These are phyloP conservation scores for Tricholoma saponaceum DNA, from an alignment of 768 basidiomycete genomes.

Conservation along the genomic window DNA sequence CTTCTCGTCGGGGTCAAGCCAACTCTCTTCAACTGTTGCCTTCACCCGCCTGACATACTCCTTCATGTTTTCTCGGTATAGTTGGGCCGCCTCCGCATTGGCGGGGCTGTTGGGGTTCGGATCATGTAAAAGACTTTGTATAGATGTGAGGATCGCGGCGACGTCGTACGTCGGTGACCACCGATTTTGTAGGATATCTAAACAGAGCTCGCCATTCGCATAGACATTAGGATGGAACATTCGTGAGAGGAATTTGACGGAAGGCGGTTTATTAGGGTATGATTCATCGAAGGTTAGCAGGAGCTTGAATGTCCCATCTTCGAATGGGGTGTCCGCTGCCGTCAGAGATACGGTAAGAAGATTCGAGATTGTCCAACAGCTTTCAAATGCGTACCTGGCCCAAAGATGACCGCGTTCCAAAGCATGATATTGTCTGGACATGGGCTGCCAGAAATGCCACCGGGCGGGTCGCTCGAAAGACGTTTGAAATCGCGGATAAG, in stretches of 20 bases:
- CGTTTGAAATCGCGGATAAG: conserved; percentile 98
- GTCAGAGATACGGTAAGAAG: conserved; percentile 1
- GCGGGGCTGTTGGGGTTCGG: conserved; percentile 98
- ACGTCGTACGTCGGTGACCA: conserved; percentile 99
- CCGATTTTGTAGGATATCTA: conserved; percentile 97
- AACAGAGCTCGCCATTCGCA: conserved; percentile 95
- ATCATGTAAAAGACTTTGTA: conserved; percentile 94
- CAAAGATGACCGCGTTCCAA: conserved; percentile 99
- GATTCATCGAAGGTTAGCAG: conserved; percentile 94
- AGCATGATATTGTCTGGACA: conserved; percentile 99
- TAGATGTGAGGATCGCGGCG: conserved; percentile 94
- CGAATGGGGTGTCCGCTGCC: conserved; percentile 95
- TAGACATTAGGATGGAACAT: conserved; percentile 99
- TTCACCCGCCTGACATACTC: conserved; percentile 94
- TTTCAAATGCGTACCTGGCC: conserved; percentile 68
- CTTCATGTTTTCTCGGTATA: conserved; percentile 98
- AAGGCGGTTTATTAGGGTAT: conserved; percentile 98
- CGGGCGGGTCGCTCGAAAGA: conserved; percentile 90
- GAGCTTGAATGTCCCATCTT: conserved; percentile 98
- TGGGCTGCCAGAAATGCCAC: conserved; percentile 95
- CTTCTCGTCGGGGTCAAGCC: conserved; percentile 83
- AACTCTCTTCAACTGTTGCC: conserved; percentile 91
- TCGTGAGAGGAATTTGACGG: conserved; percentile 92
- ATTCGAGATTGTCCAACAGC: not conserved
- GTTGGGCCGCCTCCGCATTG: conserved; percentile 95